These are phyloP conservation scores for Carex littledalei DNA, from an alignment of 176 grass and related monocot species.

Conservation along the genomic window DNA sequence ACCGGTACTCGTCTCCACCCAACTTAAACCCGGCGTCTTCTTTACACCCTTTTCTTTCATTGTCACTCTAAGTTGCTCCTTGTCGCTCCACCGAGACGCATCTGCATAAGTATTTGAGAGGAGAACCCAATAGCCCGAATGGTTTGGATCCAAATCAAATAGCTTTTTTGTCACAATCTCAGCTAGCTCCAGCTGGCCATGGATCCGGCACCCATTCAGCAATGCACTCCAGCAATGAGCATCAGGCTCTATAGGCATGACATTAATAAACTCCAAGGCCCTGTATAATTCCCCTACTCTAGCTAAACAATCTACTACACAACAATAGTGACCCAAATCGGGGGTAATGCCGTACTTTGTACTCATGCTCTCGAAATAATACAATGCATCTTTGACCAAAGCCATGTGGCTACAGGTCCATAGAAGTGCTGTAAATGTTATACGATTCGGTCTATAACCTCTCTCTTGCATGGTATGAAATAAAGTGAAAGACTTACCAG, in stretches of 20 bases:
- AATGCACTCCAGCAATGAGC: conserved; percentile 80
- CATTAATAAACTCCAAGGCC: conserved; percentile 44
- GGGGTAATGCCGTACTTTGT: conserved; percentile 30
- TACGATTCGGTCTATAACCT: conserved; percentile 39
- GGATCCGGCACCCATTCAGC: conserved; percentile 84
- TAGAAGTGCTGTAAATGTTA: conserved; percentile 44
- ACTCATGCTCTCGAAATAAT: conserved; percentile 39
- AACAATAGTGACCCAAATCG: conserved; percentile 41
- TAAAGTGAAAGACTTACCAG: conserved; percentile 25
- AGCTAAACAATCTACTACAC: conserved; percentile 48
- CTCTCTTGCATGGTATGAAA: conserved; percentile 41
- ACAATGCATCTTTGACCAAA: conserved; percentile 36
- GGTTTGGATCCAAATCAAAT: conserved; percentile 67
- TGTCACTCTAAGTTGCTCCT: neutral
- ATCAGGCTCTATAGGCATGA: conserved; percentile 57
- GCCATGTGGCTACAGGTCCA: conserved; percentile 39
- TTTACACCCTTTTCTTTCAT: conserved; percentile 6
- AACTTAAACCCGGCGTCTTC: conserved; percentile 1
- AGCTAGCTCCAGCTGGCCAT: conserved; percentile 64
- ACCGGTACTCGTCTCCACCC: neutral
- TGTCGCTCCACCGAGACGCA: neutral
- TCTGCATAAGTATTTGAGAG: conserved; percentile 13
- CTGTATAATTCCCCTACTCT: conserved; percentile 45
- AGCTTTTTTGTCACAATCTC: conserved; percentile 69
- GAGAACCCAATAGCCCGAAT: conserved; percentile 71